These are phyloP conservation scores for Phytopythium litorale DNA, from an alignment of 352 stramenopile species.

Conservation along the genomic window DNA sequence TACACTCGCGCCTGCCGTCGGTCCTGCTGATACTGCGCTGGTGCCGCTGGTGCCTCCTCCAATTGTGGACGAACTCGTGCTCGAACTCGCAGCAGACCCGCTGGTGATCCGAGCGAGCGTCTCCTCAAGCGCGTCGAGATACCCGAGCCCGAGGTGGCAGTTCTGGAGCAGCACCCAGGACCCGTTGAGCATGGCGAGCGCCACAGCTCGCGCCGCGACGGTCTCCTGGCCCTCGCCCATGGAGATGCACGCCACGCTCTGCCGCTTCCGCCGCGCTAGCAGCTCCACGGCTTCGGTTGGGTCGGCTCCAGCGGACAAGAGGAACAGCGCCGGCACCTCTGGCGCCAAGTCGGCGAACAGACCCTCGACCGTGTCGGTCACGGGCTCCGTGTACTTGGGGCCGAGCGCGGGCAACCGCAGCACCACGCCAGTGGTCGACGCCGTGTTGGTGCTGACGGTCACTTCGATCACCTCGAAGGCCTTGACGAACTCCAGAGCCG, in stretches of 20 bases:
- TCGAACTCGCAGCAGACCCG: slow-evolving; percentile 7
- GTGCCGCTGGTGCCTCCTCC: slow-evolving; percentile 10
- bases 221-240: slow-evolving; percentile 77
- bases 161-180: slow-evolving; percentile 83
- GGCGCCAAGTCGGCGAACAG: slow-evolving; percentile 62
- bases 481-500: slow-evolving; percentile 60
- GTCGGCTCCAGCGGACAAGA: slow-evolving; percentile 67
- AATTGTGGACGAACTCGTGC: neutral
- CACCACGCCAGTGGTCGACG: slow-evolving; percentile 11
- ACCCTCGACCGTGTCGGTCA: slow-evolving; percentile 72
- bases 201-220: slow-evolving; percentile 53
- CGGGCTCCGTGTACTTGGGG: slow-evolving; percentile 50
- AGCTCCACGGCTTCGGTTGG: slow-evolving; percentile 72
- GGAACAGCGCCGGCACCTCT: slow-evolving; percentile 65
- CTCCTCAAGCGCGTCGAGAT: slow-evolving; percentile 64
- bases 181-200: slow-evolving; percentile 58
- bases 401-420: slow-evolving; percentile 50
- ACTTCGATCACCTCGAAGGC: slow-evolving; percentile 60
- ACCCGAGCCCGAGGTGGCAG: slow-evolving; percentile 65
- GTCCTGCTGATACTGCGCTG: neutral
- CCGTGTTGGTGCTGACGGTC: slow-evolving; percentile 18
- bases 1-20: neutral
- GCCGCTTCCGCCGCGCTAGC: slow-evolving; percentile 62
- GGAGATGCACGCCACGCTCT: slow-evolving; percentile 65
- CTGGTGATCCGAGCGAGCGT: slow-evolving; percentile 37